Conservation (phyloP, 768 basidiomycete genomes). For the Boletus coccyginus region DNA sequence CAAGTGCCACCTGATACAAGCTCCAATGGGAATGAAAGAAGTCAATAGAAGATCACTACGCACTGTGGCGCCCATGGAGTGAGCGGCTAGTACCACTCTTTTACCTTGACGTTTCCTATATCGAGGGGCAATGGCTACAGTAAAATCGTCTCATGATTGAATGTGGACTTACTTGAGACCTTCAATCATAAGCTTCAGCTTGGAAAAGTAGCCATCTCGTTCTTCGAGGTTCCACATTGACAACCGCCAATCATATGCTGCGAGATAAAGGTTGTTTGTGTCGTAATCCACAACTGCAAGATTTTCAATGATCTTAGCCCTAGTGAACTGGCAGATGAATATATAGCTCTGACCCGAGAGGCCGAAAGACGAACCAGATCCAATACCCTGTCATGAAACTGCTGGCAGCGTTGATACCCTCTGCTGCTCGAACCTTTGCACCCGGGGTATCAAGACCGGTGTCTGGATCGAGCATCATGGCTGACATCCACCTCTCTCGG, state of each 20-base stretch:
- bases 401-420: constrained; percentile 89
- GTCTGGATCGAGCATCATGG: constrained; percentile 86
- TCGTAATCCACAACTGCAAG: constrained; percentile 92
- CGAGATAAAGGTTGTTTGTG: constrained; percentile 80
- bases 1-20: constrained; percentile 45
- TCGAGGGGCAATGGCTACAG: background rate
- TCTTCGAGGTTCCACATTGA: constrained; percentile 90
- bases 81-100: constrained; percentile 81
- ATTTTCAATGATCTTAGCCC: constrained; percentile 93
- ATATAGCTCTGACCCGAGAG: background rate
- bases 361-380: constrained; percentile 64
- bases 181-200: constrained; percentile 79
- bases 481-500: constrained; percentile 84
- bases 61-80: constrained; percentile 85
- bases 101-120: constrained; percentile 62
- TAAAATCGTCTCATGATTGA: background rate
- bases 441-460: constrained; percentile 89
- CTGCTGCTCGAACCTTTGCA: constrained; percentile 85
- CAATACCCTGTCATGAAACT: constrained; percentile 89
- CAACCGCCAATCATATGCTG: constrained; percentile 89
- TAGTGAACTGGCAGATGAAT: constrained; percentile 21
- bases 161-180: constrained; percentile 54
- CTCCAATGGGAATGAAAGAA: constrained; percentile 30
- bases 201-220: constrained; percentile 86
- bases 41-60: constrained; percentile 19